phyloP scores from a whole-genome alignment of 202 grass and related monocot species.

The Elaeis oleifera region DNA sequence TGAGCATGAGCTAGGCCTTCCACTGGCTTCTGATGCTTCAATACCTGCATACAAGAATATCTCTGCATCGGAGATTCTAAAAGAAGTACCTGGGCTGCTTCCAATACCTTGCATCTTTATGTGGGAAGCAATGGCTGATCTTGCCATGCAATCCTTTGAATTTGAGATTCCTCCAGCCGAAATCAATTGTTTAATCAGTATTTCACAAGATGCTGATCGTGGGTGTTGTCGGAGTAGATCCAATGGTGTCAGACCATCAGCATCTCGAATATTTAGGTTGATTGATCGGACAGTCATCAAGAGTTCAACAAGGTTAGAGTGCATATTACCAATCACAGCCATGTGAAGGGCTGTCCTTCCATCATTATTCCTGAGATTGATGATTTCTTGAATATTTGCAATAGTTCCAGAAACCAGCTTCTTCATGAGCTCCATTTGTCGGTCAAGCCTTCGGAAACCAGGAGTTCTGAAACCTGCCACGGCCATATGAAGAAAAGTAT shows the following conservation, averaged over 20 bases:
- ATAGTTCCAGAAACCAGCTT: slow-evolving; percentile 40
- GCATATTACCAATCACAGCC: slow-evolving; percentile 62
- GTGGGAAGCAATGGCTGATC: slow-evolving; percentile 58
- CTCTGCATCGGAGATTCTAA: slow-evolving; percentile 81
- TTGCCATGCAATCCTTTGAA: slow-evolving; percentile 39
- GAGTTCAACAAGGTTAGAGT: slow-evolving; percentile 63
- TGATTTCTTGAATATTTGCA: slow-evolving; percentile 37
- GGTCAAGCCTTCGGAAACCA: slow-evolving; percentile 68
- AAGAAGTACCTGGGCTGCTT: slow-evolving; percentile 67
- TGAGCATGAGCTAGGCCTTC: slow-evolving; percentile 66
- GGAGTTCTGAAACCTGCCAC: slow-evolving; percentile 80
- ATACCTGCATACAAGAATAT: slow-evolving; percentile 66
- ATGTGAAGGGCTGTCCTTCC: slow-evolving; percentile 79
- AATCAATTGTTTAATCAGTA: slow-evolving; percentile 70
- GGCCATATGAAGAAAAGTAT: slow-evolving; percentile 83
- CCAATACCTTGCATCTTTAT: slow-evolving; percentile 58
- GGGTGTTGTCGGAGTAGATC: slow-evolving; percentile 67
- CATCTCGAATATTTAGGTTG: slow-evolving; percentile 57
- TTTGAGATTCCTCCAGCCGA: slow-evolving; percentile 77
- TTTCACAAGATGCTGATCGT: slow-evolving; percentile 50
- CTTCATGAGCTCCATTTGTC: slow-evolving; percentile 71
- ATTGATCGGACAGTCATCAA: slow-evolving; percentile 57
- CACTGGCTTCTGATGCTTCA: slow-evolving; percentile 18
- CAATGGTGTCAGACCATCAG: slow-evolving; percentile 57
- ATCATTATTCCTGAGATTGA: slow-evolving; percentile 74